These are phyloP conservation scores for Petasospora fabianii DNA, from an alignment of 1,139 yeast species.

Conservation along the genomic window DNA sequence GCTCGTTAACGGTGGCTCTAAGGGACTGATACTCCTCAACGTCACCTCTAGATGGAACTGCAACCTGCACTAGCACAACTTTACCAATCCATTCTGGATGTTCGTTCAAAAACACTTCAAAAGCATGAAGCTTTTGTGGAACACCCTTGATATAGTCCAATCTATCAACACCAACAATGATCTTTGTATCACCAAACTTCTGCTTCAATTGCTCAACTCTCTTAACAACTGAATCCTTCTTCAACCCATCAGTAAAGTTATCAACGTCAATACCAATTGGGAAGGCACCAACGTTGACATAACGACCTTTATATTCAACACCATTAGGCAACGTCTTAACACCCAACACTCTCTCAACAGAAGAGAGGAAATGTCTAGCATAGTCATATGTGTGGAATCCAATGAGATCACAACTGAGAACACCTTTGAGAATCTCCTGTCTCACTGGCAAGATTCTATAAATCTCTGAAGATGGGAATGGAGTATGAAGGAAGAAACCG, in stretches of 20 bases:
- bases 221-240: slow-evolving; percentile 55
- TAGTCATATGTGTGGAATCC: slow-evolving; percentile 99
- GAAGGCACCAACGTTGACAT: slow-evolving; percentile 89
- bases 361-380: slow-evolving; percentile 93
- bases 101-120: slow-evolving; percentile 84
- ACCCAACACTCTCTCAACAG: slow-evolving; percentile 82
- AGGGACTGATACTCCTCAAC: slow-evolving; percentile 96
- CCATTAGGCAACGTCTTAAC: slow-evolving; percentile 90
- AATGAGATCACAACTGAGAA: slow-evolving; percentile 86
- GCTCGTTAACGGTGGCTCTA: slow-evolving; percentile 90
- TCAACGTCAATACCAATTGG: slow-evolving; percentile 98
- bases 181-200: slow-evolving; percentile 67
- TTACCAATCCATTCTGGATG: slow-evolving; percentile 99
- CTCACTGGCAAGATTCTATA: slow-evolving; percentile 95
- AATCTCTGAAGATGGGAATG: slow-evolving; percentile 96
- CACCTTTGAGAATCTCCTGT: slow-evolving; percentile 87
- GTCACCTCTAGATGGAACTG: slow-evolving; percentile 97
- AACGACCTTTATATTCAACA: slow-evolving; percentile 70
- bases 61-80: slow-evolving; percentile 92
- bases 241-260: slow-evolving; percentile 77
- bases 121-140: slow-evolving; percentile 94
- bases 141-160: slow-evolving; percentile 96
- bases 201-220: slow-evolving; percentile 60
- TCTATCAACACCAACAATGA: slow-evolving; percentile 94
- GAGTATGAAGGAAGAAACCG: slow-evolving; percentile 96